phyloP scores from a whole-genome alignment of 192 early-diverging fungal species.

The Martensiomyces pterosporus region DNA sequence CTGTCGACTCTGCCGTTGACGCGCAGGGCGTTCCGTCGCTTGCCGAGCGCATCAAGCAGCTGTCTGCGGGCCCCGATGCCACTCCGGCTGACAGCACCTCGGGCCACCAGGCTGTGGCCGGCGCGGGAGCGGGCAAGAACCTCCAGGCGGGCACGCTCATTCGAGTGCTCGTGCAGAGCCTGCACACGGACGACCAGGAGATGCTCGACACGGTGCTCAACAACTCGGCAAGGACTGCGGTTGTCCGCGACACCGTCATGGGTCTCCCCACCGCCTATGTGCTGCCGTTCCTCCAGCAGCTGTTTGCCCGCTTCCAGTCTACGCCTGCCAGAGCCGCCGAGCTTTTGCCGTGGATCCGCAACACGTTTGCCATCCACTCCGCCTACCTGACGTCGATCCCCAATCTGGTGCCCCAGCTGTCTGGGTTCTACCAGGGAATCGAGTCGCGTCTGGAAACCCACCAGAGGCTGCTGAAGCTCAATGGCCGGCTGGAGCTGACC shows the following conservation, averaged over 20 bases:
- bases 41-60: conserved; percentile 36
- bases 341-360: conserved; percentile 40
- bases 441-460: conserved; percentile 33
- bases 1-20: neutral
- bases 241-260: conserved; percentile 43
- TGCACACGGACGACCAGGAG: conserved; percentile 32
- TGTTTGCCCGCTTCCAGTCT: conserved; percentile 36
- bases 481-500: conserved; percentile 41
- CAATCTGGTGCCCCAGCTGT: conserved; percentile 33
- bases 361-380: conserved; percentile 30
- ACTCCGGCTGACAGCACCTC: neutral
- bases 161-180: conserved; percentile 43
- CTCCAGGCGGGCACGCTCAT: conserved; percentile 36
- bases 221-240: conserved; percentile 24
- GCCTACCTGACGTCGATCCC: conserved; percentile 36
- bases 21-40: conserved; percentile 15
- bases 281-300: conserved; percentile 42
- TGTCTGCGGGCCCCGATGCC: conserved; percentile 15
- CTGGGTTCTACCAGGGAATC: conserved; percentile 40
- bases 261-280: conserved; percentile 34
- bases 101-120: neutral
- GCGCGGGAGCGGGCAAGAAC: neutral
- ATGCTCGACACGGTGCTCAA: conserved; percentile 37
- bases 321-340: conserved; percentile 20
- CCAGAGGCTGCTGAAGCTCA: conserved; percentile 24